Evolutionary conservation across 2,329 filamentous ascomycete species (phyloP).

Genomic region (Sphaerulina vaccinii): DNA sequence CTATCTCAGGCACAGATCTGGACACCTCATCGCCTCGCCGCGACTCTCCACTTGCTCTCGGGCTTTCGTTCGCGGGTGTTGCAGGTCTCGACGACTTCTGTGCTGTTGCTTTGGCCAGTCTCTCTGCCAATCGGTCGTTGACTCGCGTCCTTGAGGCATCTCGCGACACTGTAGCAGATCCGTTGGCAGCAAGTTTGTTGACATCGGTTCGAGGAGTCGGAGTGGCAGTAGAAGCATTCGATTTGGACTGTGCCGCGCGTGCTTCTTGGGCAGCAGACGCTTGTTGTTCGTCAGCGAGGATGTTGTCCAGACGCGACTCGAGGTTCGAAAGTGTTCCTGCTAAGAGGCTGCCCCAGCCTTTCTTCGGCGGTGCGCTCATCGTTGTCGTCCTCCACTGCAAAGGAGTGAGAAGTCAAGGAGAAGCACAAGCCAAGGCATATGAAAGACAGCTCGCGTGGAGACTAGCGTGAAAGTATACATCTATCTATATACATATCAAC

Average conservation of each 20-base stretch:
- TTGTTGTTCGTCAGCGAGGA: constrained; percentile 76
- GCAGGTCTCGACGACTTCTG: constrained; percentile 63
- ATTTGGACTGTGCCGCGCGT: constrained; percentile 33
- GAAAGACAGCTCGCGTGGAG: not conserved
- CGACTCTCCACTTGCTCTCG: constrained; percentile 48
- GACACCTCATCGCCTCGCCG: constrained; percentile 37
- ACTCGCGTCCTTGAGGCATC: constrained; percentile 64
- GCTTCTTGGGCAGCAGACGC: constrained; percentile 44
- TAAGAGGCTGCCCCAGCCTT: constrained; percentile 59
- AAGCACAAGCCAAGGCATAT: constrained; percentile 3
- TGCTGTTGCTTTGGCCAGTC: constrained; percentile 82
- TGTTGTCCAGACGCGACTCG: constrained; percentile 87
- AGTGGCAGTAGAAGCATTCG: constrained; percentile 8
- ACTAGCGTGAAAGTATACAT: not conserved
- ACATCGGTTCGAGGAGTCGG: constrained; percentile 27
- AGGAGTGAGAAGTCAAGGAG: constrained; percentile 1
- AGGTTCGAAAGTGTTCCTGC: constrained; percentile 90
- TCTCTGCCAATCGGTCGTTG: constrained; percentile 84
- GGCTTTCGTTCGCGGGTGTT: constrained; percentile 52
- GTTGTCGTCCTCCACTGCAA: not conserved
- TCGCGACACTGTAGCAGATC: constrained; percentile 54
- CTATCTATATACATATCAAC: not conserved
- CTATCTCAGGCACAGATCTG: constrained; percentile 26
- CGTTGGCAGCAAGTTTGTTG: constrained; percentile 26
- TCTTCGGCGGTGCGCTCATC: constrained; percentile 27